phyloP scores from a whole-genome alignment of 164 flowering plant genomes.

The Malania oleifera region DNA sequence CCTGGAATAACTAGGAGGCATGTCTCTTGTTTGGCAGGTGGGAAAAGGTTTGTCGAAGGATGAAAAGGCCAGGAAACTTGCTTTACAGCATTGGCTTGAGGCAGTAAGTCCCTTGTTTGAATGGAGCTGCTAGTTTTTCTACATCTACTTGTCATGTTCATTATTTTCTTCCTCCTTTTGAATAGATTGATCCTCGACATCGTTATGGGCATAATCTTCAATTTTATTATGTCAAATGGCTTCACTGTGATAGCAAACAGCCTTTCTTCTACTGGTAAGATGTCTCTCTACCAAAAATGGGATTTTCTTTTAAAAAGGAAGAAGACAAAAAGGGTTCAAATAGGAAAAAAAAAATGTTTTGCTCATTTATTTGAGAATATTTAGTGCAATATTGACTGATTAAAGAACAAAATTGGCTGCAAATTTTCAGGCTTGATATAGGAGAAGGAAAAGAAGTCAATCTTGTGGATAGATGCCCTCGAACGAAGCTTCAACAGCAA shows the following conservation, averaged over 20 bases:
- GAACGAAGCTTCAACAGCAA: conserved; percentile 80
- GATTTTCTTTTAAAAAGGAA: no score
- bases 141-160: not conserved
- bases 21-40: conserved; percentile 45
- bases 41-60: conserved; percentile 94
- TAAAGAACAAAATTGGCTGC: not conserved
- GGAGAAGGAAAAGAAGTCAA: conserved; percentile 86
- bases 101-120: conserved; percentile 50
- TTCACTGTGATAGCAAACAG: conserved; percentile 71
- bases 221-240: conserved; percentile 77
- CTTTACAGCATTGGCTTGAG: conserved; percentile 96
- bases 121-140: not conserved
- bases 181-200: conserved; percentile 93
- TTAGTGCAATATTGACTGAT: not conserved
- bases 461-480: conserved; percentile 54
- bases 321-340: not conserved
- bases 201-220: conserved; percentile 97
- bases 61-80: conserved; percentile 82
- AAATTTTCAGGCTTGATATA: conserved; percentile 65
- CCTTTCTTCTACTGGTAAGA: conserved; percentile 96
- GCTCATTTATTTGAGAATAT: no score
- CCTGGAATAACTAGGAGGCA: no score
- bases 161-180: conserved; percentile 7
- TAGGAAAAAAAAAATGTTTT: no score
- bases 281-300: not conserved